phyloP scores from a whole-genome alignment of 345 rosid genomes.

The Gossypium australe region DNA sequence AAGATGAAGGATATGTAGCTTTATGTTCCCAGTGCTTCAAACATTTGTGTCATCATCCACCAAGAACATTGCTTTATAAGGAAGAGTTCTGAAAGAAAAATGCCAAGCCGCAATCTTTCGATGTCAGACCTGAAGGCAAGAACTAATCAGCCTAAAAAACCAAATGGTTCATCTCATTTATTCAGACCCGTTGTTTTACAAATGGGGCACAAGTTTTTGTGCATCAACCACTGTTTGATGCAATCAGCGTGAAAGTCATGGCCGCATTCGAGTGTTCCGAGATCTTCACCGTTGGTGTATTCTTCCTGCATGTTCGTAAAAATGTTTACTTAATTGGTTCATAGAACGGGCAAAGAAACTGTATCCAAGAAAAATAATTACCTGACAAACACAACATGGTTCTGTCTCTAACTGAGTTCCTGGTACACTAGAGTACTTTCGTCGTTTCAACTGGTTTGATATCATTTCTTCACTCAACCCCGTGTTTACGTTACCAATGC shows the following conservation, averaged over 20 bases:
- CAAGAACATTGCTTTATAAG: background rate
- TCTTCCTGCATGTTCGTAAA: constrained; percentile 55
- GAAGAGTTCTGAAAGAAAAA: background rate
- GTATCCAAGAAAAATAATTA: constrained; percentile 17
- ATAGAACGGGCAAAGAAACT: background rate
- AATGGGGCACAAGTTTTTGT: constrained; percentile 80
- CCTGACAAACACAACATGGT: constrained; percentile 92
- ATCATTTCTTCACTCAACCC: constrained; percentile 77
- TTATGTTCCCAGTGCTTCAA: constrained; percentile 6
- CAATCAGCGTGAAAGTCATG: constrained; percentile 69
- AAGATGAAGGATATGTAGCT: constrained; percentile 9
- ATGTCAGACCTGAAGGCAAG: background rate
- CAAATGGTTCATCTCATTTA: constrained; percentile 23
- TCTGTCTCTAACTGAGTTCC: constrained; percentile 42
- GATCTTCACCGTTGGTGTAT: constrained; percentile 50
- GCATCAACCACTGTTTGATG: constrained; percentile 74
- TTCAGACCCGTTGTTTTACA: constrained; percentile 73
- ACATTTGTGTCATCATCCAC: constrained; percentile 14
- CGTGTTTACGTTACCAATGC: constrained; percentile 84
- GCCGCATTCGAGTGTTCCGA: constrained; percentile 69
- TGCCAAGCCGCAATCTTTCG: constrained; percentile 8
- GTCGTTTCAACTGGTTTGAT: constrained; percentile 37
- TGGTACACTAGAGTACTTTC: constrained; percentile 23
- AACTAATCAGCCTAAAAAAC: background rate
- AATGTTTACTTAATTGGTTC: background rate